Conservation (phyloP, 2,329 filamentous ascomycete species). For the Ceratocystis albifundus region DNA sequence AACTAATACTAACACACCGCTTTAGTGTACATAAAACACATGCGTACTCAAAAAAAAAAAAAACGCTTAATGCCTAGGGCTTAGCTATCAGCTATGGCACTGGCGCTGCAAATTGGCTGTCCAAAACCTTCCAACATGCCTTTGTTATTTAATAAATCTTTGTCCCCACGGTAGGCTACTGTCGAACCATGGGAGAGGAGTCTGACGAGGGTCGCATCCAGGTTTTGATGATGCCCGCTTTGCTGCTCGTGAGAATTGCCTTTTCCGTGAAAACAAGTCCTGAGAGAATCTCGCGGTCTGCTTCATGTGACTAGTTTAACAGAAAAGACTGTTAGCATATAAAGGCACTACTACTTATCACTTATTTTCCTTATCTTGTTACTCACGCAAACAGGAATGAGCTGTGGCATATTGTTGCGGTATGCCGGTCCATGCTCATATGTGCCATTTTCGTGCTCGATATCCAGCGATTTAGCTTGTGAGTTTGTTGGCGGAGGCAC, state of each 20-base stretch:
- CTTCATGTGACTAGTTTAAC: slow-evolving; percentile 39
- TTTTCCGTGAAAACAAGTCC: slow-evolving; percentile 63
- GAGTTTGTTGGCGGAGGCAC: slow-evolving; percentile 33
- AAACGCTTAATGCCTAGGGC: not conserved
- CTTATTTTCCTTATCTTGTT: slow-evolving; percentile 25
- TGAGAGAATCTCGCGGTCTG: slow-evolving; percentile 16
- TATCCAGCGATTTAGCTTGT: not conserved
- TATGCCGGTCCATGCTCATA: slow-evolving; percentile 20
- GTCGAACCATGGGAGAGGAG: slow-evolving; percentile 9
- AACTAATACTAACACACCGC: not conserved
- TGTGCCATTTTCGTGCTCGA: slow-evolving; percentile 22
- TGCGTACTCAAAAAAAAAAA: not conserved
- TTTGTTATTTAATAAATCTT: not conserved
- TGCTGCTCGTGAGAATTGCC: slow-evolving; percentile 83
- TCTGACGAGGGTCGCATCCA: slow-evolving; percentile 51
- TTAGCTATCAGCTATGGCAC: not conserved
- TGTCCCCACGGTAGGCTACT: not conserved
- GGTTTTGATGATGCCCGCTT: slow-evolving; percentile 66
- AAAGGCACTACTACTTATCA: not conserved
- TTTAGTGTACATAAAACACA: not conserved
- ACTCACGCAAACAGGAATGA: slow-evolving; percentile 23
- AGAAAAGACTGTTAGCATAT: slow-evolving; percentile 1
- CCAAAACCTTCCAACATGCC: not conserved
- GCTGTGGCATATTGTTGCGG: slow-evolving; percentile 16
- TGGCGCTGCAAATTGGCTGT: not conserved